phyloP scores from a whole-genome alignment of 2,329 filamentous ascomycete species.

The Cercospora brassicicola region DNA sequence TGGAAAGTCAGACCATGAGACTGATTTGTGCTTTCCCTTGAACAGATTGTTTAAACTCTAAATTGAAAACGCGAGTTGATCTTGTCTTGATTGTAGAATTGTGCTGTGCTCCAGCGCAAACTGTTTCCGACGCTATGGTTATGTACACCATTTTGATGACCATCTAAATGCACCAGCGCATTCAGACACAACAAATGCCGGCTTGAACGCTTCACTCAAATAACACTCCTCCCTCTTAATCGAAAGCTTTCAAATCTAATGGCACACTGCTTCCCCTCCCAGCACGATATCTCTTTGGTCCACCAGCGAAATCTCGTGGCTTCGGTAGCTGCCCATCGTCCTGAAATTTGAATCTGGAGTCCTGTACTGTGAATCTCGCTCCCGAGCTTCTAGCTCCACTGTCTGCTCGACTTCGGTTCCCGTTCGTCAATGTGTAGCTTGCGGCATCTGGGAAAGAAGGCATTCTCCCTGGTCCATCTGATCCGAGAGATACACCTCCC shows the following conservation, averaged over 20 bases:
- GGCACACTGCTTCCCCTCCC: conserved; percentile 93
- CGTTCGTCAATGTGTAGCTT: conserved; percentile 44
- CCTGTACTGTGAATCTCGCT: conserved; percentile 44
- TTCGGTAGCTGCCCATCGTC: conserved; percentile 79
- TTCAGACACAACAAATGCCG: background rate
- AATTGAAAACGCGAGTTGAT: background rate
- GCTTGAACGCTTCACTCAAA: conserved; percentile 20
- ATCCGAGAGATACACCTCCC: conserved; percentile 28
- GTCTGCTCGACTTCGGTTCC: conserved; percentile 30
- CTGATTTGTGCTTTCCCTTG: conserved; percentile 8
- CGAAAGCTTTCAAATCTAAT: conserved; percentile 69
- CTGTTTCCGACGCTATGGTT: background rate
- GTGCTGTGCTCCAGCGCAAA: background rate
- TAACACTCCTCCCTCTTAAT: conserved; percentile 30
- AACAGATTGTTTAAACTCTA: background rate
- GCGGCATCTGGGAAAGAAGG: conserved; percentile 31
- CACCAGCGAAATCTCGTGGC: conserved; percentile 76
- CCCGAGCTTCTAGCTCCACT: conserved; percentile 23
- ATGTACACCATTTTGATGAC: background rate
- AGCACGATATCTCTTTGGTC: conserved; percentile 76
- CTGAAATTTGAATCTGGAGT: conserved; percentile 83
- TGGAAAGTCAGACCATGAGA: conserved; percentile 12
- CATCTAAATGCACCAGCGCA: background rate
- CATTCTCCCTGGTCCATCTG: conserved; percentile 14
- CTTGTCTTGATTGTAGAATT: background rate